Percentiles rank a stretch among this genome's conserved stretches.
Conservation (phyloP, 2,329 filamentous ascomycete species). For the Fusarium subtropicale region DNA sequence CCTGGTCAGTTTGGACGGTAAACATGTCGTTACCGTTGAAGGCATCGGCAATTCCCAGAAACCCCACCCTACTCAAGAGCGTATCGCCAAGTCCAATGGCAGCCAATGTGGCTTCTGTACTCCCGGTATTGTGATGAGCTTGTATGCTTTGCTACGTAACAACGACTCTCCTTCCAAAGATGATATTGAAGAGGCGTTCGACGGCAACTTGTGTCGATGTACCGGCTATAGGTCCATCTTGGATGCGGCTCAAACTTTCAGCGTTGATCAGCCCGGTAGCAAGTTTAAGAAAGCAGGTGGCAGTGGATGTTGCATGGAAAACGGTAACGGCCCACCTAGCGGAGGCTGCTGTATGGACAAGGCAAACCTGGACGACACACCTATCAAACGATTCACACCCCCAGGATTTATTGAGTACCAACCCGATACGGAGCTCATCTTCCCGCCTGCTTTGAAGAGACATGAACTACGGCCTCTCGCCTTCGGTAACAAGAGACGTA, state of each 20-base stretch:
- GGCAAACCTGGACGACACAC: conserved; percentile 60
- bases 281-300: conserved; percentile 60
- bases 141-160: conserved; percentile 93
- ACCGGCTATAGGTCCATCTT: conserved; percentile 95
- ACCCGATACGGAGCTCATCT: conserved; percentile 93
- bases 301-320: conserved; percentile 79
- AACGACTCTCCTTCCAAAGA: conserved; percentile 80
- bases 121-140: conserved; percentile 96
- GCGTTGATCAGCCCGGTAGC: conserved; percentile 59
- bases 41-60: conserved; percentile 89
- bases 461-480: conserved; percentile 84
- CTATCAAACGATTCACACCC: conserved; percentile 78
- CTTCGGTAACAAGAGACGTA: conserved; percentile 95
- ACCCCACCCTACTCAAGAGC: conserved; percentile 90
- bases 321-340: conserved; percentile 56
- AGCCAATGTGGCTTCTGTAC: conserved; percentile 97
- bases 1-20: conserved; percentile 91
- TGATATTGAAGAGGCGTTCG: conserved; percentile 94
- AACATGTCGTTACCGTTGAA: conserved; percentile 98
- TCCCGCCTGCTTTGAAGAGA: conserved; percentile 85
- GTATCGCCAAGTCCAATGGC: conserved; percentile 90
- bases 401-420: conserved; percentile 96
- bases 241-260: conserved; percentile 93
- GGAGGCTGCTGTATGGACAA: conserved; percentile 77
- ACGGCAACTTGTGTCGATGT: conserved; percentile 95